Evolutionary conservation across 164 flowering plant species (phyloP).

Genomic region (Stephania yunnanensis): DNA sequence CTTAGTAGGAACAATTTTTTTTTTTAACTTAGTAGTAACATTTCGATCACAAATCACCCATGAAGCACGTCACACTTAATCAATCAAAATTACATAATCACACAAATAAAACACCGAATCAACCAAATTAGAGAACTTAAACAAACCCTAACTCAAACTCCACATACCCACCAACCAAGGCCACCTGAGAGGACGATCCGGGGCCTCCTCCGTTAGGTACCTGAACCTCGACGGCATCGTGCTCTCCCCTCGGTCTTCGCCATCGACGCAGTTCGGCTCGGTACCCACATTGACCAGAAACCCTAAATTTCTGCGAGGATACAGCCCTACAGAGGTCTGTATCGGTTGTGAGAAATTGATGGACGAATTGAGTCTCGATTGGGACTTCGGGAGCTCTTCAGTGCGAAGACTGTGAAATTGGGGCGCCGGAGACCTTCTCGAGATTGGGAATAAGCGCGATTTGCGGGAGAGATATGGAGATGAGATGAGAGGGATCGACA

Average conservation of each 20-base stretch:
- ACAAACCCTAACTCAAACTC: background rate
- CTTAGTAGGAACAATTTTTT: too few relatives aligned
- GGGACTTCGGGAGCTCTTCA: background rate
- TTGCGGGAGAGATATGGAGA: background rate
- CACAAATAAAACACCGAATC: background rate
- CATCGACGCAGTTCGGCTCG: slow-evolving; percentile 14
- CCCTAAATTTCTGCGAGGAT: background rate
- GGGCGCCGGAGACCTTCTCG: background rate
- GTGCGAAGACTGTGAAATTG: background rate
- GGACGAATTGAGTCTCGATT: background rate
- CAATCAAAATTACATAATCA: background rate
- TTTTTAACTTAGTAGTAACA: too few relatives aligned
- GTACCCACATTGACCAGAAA: slow-evolving; percentile 9
- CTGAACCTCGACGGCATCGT: slow-evolving; percentile 66
- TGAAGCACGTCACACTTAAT: too few relatives aligned
- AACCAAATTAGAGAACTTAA: background rate
- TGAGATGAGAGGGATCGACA: slow-evolving; percentile 6
- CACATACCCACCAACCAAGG: slow-evolving; percentile 65
- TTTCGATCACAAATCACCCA: too few relatives aligned
- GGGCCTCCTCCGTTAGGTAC: slow-evolving; percentile 61
- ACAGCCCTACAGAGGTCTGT: background rate
- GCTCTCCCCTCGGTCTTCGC: slow-evolving; percentile 45
- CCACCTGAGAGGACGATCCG: slow-evolving; percentile 71
- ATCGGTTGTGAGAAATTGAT: background rate
- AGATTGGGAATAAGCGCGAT: background rate